Conservation (phyloP, 768 basidiomycete species). For the Amanita exitialis region DNA sequence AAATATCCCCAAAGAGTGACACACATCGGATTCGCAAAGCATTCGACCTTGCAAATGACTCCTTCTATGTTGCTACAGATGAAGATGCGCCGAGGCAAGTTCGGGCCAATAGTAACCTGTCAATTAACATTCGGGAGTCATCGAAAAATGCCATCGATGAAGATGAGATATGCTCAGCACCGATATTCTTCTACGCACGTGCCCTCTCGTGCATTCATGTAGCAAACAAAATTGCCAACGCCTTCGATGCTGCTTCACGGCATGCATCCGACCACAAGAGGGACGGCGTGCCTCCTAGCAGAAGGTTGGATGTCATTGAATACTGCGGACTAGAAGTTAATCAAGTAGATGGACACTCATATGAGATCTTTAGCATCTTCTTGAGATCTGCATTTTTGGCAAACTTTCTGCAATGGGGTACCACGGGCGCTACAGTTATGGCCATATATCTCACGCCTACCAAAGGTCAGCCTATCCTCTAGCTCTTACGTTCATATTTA, state of each 20-base stretch:
- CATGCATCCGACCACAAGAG: background rate
- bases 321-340: slow-evolving; percentile 3
- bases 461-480: slow-evolving; percentile 5
- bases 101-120: background rate
- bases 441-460: slow-evolving; percentile 14
- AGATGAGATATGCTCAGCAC: slow-evolving; percentile 12
- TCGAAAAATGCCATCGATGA: background rate
- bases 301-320: background rate
- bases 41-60: slow-evolving; percentile 19
- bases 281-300: background rate
- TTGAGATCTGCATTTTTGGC: slow-evolving; percentile 11
- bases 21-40: slow-evolving; percentile 19
- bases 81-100: background rate
- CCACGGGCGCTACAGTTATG: slow-evolving; percentile 13
- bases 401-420: slow-evolving; percentile 13
- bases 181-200: slow-evolving; percentile 16
- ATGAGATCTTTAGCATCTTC: slow-evolving; percentile 11
- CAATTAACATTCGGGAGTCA: slow-evolving; percentile 11
- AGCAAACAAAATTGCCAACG: slow-evolving; percentile 4
- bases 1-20: slow-evolving; percentile 32
- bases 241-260: background rate
- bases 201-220: slow-evolving; percentile 13
- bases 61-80: slow-evolving; percentile 16
- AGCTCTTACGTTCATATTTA: background rate
- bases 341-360: slow-evolving; percentile 12